phyloP scores from a whole-genome alignment of 495 filamentous ascomycete species.

The Neurospora sp. region DNA sequence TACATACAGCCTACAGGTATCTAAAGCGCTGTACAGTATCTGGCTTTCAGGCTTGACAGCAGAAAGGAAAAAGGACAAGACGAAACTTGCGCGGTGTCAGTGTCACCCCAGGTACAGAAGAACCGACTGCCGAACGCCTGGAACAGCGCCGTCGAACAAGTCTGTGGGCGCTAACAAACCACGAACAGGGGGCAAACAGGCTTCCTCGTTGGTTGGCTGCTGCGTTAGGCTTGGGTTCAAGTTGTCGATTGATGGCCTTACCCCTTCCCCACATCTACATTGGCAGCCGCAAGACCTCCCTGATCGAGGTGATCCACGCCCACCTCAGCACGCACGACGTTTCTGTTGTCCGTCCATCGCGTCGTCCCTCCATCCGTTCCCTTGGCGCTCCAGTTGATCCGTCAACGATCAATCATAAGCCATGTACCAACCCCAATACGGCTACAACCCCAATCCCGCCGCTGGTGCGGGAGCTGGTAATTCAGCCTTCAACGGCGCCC shows the following conservation, averaged over 20 bases:
- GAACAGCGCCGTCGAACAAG: neutral
- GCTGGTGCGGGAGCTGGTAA: constrained; percentile 14
- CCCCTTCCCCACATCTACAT: constrained; percentile 26
- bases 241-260: constrained; percentile 16
- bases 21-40: neutral
- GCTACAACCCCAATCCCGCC: constrained; percentile 33
- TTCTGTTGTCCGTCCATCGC: constrained; percentile 16
- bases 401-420: constrained; percentile 15
- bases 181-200: neutral
- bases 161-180: neutral
- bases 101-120: neutral
- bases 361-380: constrained; percentile 7
- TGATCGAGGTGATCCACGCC: constrained; percentile 17
- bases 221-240: neutral
- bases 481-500: constrained; percentile 38
- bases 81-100: neutral
- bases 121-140: neutral
- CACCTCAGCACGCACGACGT: constrained; percentile 7
- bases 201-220: neutral
- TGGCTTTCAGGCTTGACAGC: neutral
- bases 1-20: neutral
- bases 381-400: constrained; percentile 13
- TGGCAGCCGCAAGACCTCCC: constrained; percentile 20
- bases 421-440: constrained; percentile 43
- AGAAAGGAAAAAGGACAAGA: neutral